Evolutionary conservation across 2,329 filamentous ascomycete species (phyloP).

Genomic region (Alternaria angustiovoidea): DNA sequence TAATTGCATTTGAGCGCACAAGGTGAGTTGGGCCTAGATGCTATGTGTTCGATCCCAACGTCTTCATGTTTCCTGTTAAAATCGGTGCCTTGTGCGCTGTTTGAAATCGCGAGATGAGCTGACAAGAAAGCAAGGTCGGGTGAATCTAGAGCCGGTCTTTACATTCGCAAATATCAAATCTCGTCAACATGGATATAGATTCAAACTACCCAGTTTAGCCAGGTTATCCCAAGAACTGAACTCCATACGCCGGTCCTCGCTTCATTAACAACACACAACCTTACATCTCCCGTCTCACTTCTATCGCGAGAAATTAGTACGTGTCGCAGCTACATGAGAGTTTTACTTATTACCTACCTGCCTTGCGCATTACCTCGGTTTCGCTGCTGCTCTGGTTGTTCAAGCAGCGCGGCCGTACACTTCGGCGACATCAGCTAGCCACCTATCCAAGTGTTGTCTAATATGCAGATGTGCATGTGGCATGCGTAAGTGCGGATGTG

Average conservation of each 20-base stretch:
- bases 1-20: neutral
- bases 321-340: neutral
- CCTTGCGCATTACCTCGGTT: neutral
- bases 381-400: neutral
- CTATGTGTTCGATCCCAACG: neutral
- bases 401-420: conserved; percentile 9
- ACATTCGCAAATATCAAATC: neutral
- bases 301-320: neutral
- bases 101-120: conserved; percentile 2
- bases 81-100: conserved; percentile 4
- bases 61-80: neutral
- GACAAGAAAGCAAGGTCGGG: neutral
- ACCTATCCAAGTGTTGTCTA: conserved; percentile 9
- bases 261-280: neutral
- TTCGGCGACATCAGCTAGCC: conserved; percentile 14
- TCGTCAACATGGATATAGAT: neutral
- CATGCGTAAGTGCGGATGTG: neutral
- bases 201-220: neutral
- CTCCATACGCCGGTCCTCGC: neutral
- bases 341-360: neutral
- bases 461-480: conserved; percentile 2
- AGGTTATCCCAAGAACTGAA: neutral
- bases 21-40: neutral
- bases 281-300: neutral
- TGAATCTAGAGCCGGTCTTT: neutral